These are phyloP conservation scores for Nothomitra cinnamomea DNA, from an alignment of 2,329 filamentous ascomycete species.

Conservation along the genomic window DNA sequence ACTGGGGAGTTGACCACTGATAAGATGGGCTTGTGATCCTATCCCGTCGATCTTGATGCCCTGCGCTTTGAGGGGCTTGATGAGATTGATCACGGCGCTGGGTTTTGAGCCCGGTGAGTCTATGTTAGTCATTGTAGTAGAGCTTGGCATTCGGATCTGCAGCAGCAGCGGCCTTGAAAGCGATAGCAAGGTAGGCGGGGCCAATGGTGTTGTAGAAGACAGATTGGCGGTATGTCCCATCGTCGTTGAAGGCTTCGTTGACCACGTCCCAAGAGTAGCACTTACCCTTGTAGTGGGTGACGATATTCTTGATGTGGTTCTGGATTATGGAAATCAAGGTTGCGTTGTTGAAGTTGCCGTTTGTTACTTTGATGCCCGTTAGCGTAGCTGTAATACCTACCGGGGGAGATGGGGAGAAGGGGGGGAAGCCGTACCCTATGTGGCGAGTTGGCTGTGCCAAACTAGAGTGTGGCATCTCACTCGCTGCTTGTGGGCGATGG, in stretches of 20 bases:
- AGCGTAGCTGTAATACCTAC: too few species aligned
- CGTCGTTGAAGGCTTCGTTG: conserved; percentile 27
- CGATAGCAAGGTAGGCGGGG: conserved; percentile 27
- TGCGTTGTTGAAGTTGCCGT: conserved; percentile 21
- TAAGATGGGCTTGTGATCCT: conserved; percentile 31
- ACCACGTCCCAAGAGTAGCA: conserved; percentile 25
- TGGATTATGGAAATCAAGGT: conserved; percentile 24
- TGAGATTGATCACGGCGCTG: conserved; percentile 20
- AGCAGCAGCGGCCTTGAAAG: conserved; percentile 24
- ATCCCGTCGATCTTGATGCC: conserved; percentile 30
- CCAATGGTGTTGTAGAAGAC: conserved; percentile 28
- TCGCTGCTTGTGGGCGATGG: conserved; percentile 20
- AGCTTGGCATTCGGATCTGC: conserved; percentile 25
- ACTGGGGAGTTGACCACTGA: conserved; percentile 25
- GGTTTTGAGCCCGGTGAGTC: conserved; percentile 22
- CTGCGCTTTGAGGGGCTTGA: conserved; percentile 23
- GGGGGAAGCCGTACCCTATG: conserved; percentile 14
- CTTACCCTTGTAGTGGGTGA: conserved; percentile 22
- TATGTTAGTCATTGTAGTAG: conserved; percentile 29
- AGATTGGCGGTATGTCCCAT: conserved; percentile 26
- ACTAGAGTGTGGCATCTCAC: conserved; percentile 25
- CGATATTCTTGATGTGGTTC: conserved; percentile 24
- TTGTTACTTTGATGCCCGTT: conserved; percentile 10
- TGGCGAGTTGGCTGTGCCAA: conserved; percentile 25
- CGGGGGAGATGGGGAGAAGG: too few species aligned